Evolutionary conservation across 805 yeast genomes (phyloP).

Genomic region (Candida hispaniensis): DNA sequence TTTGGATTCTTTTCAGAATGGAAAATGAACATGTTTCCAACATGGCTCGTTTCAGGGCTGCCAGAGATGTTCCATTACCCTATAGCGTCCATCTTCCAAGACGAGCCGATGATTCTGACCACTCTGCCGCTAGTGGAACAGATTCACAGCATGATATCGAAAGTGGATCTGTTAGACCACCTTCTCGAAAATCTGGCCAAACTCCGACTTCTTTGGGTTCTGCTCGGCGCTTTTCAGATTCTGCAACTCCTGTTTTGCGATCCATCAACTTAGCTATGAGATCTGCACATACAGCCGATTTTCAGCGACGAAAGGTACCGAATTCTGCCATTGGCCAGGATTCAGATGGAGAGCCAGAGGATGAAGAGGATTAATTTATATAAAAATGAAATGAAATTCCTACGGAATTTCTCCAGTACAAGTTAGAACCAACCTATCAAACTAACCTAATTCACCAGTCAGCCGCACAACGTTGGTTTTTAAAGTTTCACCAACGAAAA

Average conservation of each 20-base stretch:
- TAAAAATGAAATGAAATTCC: too few species aligned
- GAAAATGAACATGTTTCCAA: slow-evolving; percentile 95
- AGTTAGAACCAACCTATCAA: too few species aligned
- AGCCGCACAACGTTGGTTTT: too few species aligned
- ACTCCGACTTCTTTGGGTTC: slow-evolving; percentile 1
- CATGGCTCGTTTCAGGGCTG: slow-evolving; percentile 73
- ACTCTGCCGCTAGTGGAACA: slow-evolving; percentile 5
- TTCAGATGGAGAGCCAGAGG: slow-evolving; percentile 25
- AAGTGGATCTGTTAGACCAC: neutral
- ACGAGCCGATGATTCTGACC: slow-evolving; percentile 6
- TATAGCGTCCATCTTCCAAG: slow-evolving; percentile 39
- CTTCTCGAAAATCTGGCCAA: neutral
- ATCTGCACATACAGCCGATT: slow-evolving; percentile 25
- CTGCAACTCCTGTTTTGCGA: slow-evolving; percentile 18
- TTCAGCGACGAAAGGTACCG: slow-evolving; percentile 22
- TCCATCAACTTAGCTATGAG: slow-evolving; percentile 21
- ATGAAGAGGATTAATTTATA: slow-evolving; percentile 20
- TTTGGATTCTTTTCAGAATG: slow-evolving; percentile 88
- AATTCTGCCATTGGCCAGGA: slow-evolving; percentile 26
- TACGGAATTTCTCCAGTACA: too few species aligned
- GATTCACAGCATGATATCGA: neutral
- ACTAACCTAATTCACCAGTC: too few species aligned
- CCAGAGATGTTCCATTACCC: slow-evolving; percentile 79
- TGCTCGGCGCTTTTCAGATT: neutral
- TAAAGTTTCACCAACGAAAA: too few species aligned